Conservation (phyloP, 805 yeast species). For the Blastobotrys chiropterorum region DNA sequence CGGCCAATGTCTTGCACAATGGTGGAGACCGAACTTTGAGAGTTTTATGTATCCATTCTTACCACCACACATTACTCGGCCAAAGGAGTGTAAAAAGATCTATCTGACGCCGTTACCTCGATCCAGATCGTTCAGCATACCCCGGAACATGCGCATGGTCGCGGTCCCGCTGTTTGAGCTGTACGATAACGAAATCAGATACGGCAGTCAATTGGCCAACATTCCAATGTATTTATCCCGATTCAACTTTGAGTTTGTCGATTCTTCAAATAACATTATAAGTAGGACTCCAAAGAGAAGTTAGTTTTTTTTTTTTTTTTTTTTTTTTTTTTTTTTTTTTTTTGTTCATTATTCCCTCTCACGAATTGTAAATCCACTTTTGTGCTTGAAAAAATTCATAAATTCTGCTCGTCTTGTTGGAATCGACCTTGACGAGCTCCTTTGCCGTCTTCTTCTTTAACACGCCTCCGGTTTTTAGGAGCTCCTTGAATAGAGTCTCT, state of each 20-base stretch:
- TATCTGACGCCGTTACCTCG: constrained; percentile 27
- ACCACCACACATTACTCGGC: constrained; percentile 32
- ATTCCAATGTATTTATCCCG: constrained; percentile 33
- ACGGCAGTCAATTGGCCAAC: constrained; percentile 30
- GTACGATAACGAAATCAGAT: constrained; percentile 27
- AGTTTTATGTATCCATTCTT: constrained; percentile 29
- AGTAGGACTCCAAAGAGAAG: not conserved
- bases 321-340: not conserved
- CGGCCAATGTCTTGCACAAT: constrained; percentile 30
- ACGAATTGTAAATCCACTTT: constrained; percentile 74
- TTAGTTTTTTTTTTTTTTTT: not conserved
- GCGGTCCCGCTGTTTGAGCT: constrained; percentile 31
- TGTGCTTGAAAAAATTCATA: constrained; percentile 91
- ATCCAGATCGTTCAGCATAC: constrained; percentile 24
- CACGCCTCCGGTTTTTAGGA: constrained; percentile 76
- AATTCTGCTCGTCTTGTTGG: constrained; percentile 76
- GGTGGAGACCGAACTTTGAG: constrained; percentile 33
- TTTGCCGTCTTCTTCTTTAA: constrained; percentile 81
- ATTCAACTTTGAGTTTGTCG: constrained; percentile 30
- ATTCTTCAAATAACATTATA: constrained; percentile 22
- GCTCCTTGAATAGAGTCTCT: constrained; percentile 80
- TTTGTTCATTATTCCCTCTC: not conserved
- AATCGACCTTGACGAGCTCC: constrained; percentile 77
- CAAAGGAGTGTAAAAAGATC: constrained; percentile 31
- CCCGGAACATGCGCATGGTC: constrained; percentile 27